phyloP scores from a whole-genome alignment of 2,329 filamentous ascomycete genomes.

The Kalaharituber pfeilii region DNA sequence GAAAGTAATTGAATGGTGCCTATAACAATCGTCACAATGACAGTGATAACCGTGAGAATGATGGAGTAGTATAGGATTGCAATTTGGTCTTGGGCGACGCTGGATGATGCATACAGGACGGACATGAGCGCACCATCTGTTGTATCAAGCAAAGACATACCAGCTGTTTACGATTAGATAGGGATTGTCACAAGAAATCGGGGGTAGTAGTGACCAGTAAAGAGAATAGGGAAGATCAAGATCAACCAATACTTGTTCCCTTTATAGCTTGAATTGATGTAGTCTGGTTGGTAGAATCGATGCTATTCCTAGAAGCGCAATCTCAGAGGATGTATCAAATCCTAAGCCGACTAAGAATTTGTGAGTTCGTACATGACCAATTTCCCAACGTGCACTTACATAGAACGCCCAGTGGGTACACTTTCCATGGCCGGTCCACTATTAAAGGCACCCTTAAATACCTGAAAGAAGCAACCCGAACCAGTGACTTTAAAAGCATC shows the following conservation, averaged over 20 bases:
- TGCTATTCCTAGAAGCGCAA: constrained; percentile 77
- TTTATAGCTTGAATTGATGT: constrained; percentile 71
- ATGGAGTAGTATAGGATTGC: constrained; percentile 89
- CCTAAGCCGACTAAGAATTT: constrained; percentile 48
- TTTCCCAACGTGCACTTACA: constrained; percentile 27
- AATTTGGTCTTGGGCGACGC: constrained; percentile 63
- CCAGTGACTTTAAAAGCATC: constrained; percentile 42
- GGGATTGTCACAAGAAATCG: background rate
- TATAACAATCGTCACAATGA: constrained; percentile 69
- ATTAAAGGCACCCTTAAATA: constrained; percentile 67
- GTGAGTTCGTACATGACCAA: background rate
- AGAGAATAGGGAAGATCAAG: constrained; percentile 73
- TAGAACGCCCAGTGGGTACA: constrained; percentile 77
- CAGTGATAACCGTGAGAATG: constrained; percentile 66
- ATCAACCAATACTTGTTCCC: constrained; percentile 91
- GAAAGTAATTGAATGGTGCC: constrained; percentile 70
- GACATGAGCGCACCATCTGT: constrained; percentile 91
- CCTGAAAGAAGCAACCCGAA: constrained; percentile 51
- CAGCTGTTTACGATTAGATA: constrained; percentile 36
- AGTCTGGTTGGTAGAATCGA: too few relatives aligned
- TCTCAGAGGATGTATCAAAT: constrained; percentile 89
- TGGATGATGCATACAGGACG: constrained; percentile 67
- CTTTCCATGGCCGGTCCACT: constrained; percentile 70
- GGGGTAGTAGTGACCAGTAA: constrained; percentile 47
- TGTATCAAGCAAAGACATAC: constrained; percentile 90